A percentile compares a stretch with the other conserved stretches of the same genome.
phyloP scores from a whole-genome alignment of 176 grass and related monocot species.

The Otatea glauca region DNA sequence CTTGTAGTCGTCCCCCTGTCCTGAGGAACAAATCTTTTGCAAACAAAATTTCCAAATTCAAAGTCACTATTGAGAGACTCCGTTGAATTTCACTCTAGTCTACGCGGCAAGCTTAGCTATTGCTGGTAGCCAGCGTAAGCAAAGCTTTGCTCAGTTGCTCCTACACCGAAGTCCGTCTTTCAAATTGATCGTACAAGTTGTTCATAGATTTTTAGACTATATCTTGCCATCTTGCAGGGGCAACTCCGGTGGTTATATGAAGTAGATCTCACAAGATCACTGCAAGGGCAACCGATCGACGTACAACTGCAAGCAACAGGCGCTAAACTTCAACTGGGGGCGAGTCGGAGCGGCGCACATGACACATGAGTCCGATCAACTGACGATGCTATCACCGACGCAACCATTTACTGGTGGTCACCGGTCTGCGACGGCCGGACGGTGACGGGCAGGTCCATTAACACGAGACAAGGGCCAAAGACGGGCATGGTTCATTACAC shows the following conservation, averaged over 20 bases:
- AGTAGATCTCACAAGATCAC: conserved; percentile 1
- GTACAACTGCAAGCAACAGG: background rate
- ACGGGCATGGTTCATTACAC: conserved; percentile 5
- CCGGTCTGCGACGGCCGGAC: background rate
- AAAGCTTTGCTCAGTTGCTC: background rate
- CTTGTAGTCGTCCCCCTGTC: background rate
- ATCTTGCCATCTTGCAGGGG: background rate
- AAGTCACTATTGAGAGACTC: background rate
- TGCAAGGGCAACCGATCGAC: background rate
- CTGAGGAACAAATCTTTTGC: background rate
- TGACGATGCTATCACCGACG: background rate
- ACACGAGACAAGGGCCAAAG: conserved; percentile 12
- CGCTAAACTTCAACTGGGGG: background rate
- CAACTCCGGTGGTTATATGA: background rate
- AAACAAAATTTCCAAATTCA: background rate
- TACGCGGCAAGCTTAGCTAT: conserved; percentile 7
- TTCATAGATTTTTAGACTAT: background rate
- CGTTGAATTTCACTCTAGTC: background rate
- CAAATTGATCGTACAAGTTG: background rate
- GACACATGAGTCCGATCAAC: background rate
- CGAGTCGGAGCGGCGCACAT: too few species aligned
- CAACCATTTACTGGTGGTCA: background rate
- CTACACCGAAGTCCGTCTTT: background rate
- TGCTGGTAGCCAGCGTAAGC: background rate
- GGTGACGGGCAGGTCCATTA: conserved; percentile 12